These are phyloP conservation scores for Camelina hispida DNA, from an alignment of 345 rosid species.

Conservation along the genomic window DNA sequence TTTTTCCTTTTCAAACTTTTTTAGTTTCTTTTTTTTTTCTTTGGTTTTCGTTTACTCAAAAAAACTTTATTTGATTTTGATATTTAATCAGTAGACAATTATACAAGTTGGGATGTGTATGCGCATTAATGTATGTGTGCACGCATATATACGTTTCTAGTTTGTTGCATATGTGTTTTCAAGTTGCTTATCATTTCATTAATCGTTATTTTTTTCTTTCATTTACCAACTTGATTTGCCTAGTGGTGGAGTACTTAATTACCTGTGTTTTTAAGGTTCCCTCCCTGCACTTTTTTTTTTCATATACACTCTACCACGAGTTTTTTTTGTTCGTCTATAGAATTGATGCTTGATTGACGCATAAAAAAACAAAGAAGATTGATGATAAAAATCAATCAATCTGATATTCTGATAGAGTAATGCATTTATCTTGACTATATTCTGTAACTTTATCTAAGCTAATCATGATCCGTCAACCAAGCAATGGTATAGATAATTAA, in stretches of 20 bases:
- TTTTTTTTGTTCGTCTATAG: neutral
- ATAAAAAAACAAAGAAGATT: neutral
- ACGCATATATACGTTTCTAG: neutral
- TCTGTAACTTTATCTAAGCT: neutral
- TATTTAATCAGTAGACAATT: neutral
- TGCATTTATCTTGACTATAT: neutral
- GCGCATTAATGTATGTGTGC: neutral
- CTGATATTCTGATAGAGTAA: neutral
- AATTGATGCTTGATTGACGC: neutral
- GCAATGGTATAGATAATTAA: neutral
- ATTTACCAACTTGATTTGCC: neutral
- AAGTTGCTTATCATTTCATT: slow-evolving; percentile 4
- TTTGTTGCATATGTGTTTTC: neutral
- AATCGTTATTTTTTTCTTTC: neutral
- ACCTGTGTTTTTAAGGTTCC: slow-evolving; percentile 9
- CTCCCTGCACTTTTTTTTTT: neutral
- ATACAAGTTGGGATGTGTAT: slow-evolving; percentile 32
- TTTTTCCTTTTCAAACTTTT: slow-evolving; percentile 2
- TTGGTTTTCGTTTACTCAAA: neutral
- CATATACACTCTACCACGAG: neutral
- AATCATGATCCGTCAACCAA: slow-evolving; percentile 5
- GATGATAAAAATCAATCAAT: slow-evolving; percentile 21
- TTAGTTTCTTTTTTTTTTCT: neutral
- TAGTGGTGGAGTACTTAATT: neutral
- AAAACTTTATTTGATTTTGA: slow-evolving; percentile 12